Conservation (phyloP, 2,329 filamentous ascomycete species). For the Gnomoniopsis sp. region DNA sequence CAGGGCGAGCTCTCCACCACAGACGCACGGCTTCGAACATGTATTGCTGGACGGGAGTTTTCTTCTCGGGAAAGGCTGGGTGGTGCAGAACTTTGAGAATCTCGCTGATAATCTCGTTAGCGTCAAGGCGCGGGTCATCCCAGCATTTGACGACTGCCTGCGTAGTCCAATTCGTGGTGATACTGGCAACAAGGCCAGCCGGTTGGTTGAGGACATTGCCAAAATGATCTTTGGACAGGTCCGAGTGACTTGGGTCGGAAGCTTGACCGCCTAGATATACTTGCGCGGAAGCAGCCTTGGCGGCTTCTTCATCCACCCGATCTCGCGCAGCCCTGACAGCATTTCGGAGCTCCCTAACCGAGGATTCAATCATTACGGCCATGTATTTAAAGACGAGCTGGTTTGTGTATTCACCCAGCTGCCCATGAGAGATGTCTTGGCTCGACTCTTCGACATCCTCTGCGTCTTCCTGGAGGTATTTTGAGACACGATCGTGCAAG, state of each 20-base stretch:
- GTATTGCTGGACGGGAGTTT: conserved; percentile 55
- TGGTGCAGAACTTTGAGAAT: conserved; percentile 65
- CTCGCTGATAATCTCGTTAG: conserved; percentile 60
- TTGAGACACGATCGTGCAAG: conserved; percentile 27
- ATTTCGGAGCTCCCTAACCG: conserved; percentile 28
- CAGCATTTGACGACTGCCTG: conserved; percentile 67
- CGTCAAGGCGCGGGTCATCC: conserved; percentile 61
- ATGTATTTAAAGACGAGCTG: conserved; percentile 28
- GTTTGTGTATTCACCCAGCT: conserved; percentile 28
- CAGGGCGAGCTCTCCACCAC: conserved; percentile 41
- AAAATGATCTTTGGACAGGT: conserved; percentile 59
- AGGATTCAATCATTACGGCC: conserved; percentile 27
- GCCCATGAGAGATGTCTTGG: conserved; percentile 21
- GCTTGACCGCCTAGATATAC: conserved; percentile 28
- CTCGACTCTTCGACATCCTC: conserved; percentile 24
- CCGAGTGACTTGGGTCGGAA: conserved; percentile 55
- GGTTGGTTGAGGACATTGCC: conserved; percentile 56
- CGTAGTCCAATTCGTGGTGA: conserved; percentile 63
- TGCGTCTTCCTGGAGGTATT: conserved; percentile 27
- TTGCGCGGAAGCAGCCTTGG: conserved; percentile 25
- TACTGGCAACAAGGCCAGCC: conserved; percentile 50
- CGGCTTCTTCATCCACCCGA: conserved; percentile 27
- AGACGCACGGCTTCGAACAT: conserved; percentile 64
- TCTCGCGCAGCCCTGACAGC: conserved; percentile 29
- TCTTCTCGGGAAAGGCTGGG: conserved; percentile 50